Evolutionary conservation across 1,284 basidiomycete genomes (phyloP), one percentile per base, ranked within the genome.

Genomic region (Apiotrichum siamense): DNA sequence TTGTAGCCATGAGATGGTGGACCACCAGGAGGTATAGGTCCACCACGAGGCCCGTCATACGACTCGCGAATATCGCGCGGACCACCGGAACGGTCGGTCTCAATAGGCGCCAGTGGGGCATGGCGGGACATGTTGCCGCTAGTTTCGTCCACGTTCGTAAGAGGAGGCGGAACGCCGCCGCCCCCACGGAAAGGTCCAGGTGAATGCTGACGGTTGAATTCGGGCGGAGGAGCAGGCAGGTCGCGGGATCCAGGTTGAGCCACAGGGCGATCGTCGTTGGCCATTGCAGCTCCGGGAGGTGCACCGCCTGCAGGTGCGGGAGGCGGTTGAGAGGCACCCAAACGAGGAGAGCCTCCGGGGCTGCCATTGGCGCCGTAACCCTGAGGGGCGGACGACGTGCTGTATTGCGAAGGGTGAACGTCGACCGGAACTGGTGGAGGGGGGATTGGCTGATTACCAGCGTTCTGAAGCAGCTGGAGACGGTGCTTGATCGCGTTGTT

Each of bases 371-470:
- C n/a, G 4, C 42, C 55, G 18, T 50, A 47, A 6, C 54, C 52
- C 21, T 48, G 45, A 25, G 71, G 66, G 20, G 64, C 86, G 0
- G n/a, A n/a, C n/a, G n/a, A n/a, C n/a, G 88, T 85, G 31, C 47
- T 61, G 66, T 96, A 97, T 12, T 90, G 89, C 2, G 91, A 93
- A 0, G 91, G 91, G 61, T 96, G 92, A 0, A 97, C 91, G 65
- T 97, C 93, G 64, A 93, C 87, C 2, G 93, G 92, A 2, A 84
- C 83, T 21, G 93, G 93, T 1, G 90, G 87, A 79, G 62, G 85
- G 3, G 79, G 87, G 3, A 92, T 74, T 49, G 84, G 81, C 21
- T 81, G 81, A 9, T 88, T 89, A 9, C 92, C 88, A 1, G 87
- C 88, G 54, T 81, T 86, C 72, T 84, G 84, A 42, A 97, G 75